Percentiles rank a stretch among this genome's conserved stretches.
Conservation (phyloP, 305 asterid genomes). For the Coffea humblotiana region DNA sequence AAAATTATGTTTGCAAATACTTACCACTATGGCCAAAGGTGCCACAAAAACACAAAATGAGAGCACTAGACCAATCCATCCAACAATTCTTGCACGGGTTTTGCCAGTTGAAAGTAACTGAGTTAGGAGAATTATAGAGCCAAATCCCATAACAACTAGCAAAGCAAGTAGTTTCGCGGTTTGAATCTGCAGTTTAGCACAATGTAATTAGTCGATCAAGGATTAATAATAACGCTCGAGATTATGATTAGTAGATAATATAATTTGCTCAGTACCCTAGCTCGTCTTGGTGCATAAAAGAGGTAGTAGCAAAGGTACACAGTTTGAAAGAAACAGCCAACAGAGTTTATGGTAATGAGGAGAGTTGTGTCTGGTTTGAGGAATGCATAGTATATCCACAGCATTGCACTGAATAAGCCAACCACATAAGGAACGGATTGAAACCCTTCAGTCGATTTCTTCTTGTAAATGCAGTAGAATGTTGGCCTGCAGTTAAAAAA, state of each 20-base stretch:
- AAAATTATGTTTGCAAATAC: not conserved
- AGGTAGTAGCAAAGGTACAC: constrained; percentile 17
- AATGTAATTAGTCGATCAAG: not conserved
- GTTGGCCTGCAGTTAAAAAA: constrained; percentile 12
- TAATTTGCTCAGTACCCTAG: constrained; percentile 14
- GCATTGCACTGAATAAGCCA: constrained; percentile 26
- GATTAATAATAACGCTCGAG: not conserved
- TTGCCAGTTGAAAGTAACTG: constrained; percentile 12
- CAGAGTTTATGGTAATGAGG: constrained; percentile 22
- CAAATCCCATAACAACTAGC: constrained; percentile 20
- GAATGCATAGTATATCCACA: constrained; percentile 29
- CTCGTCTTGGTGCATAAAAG: constrained; percentile 22
- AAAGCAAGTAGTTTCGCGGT: constrained; percentile 2
- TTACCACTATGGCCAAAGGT: constrained; percentile 27
- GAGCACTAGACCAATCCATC: constrained; percentile 31
- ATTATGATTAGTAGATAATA: not conserved
- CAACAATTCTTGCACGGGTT: constrained; percentile 24
- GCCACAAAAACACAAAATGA: constrained; percentile 29
- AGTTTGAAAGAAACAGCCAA: constrained; percentile 26
- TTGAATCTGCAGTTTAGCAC: constrained; percentile 14
- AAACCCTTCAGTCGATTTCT: constrained; percentile 28
- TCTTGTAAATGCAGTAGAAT: constrained; percentile 24
- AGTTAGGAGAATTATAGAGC: constrained; percentile 18
- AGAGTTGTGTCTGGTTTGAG: constrained; percentile 20
- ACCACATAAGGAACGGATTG: constrained; percentile 23